These are phyloP conservation scores for Lanmaoa pseudosensibilis DNA, from an alignment of 768 basidiomycete species.

Conservation along the genomic window DNA sequence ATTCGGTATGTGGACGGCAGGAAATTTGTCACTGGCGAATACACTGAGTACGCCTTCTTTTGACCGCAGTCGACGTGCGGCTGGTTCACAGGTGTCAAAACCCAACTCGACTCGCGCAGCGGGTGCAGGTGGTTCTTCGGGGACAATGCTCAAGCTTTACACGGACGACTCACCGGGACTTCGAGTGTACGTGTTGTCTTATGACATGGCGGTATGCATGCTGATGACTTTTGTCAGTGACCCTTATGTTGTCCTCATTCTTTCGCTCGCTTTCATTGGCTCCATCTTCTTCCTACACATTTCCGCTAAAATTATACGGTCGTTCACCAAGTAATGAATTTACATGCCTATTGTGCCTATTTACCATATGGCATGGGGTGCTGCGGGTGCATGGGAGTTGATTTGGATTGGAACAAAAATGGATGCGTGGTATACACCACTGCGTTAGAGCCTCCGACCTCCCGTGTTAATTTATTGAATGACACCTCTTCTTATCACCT, in stretches of 20 bases:
- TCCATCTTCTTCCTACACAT: constrained; percentile 99
- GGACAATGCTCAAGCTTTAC: constrained; percentile 98
- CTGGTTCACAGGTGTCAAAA: constrained; percentile 59
- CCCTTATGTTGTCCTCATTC: constrained; percentile 94
- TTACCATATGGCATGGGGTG: background rate
- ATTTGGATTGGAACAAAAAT: background rate
- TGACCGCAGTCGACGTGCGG: constrained; percentile 65
- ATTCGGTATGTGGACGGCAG: constrained; percentile 58
- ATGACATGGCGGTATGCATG: background rate
- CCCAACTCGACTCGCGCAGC: constrained; percentile 90
- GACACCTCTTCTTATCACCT: background rate
- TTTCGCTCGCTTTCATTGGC: constrained; percentile 94
- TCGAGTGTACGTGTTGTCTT: constrained; percentile 79
- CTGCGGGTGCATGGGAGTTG: background rate
- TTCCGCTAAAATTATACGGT: constrained; percentile 89
- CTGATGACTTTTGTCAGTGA: constrained; percentile 53
- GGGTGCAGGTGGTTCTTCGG: constrained; percentile 93
- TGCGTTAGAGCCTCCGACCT: background rate
- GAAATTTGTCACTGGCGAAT: background rate
- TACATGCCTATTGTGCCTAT: background rate
- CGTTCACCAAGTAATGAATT: constrained; percentile 71
- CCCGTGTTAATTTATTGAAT: background rate
- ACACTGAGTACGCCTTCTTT: background rate
- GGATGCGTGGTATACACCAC: background rate
- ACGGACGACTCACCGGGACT: constrained; percentile 97